Percentiles rank a stretch among this genome's conserved stretches.
Evolutionary conservation across 495 filamentous ascomycete genomes (phyloP).

Genomic region (Talaromyces ruber): DNA sequence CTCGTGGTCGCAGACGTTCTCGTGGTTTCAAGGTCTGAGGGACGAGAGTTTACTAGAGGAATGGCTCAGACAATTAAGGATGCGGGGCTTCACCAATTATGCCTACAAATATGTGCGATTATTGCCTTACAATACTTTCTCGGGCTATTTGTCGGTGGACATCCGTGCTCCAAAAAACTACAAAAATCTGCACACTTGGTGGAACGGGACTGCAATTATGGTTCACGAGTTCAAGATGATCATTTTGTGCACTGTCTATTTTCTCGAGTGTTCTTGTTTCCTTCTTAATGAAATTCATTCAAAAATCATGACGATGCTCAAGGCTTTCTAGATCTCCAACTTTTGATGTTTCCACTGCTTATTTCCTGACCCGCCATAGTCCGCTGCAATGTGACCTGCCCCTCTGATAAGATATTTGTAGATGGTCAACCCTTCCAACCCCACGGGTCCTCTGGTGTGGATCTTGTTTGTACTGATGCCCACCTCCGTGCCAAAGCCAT

Average conservation of each 20-base stretch:
- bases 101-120: background rate
- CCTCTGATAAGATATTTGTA: slow-evolving; percentile 91
- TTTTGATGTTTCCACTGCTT: slow-evolving; percentile 59
- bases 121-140: background rate
- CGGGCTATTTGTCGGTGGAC: background rate
- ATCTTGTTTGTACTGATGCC: slow-evolving; percentile 99
- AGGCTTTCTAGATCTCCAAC: slow-evolving; percentile 22
- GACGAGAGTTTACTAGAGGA: slow-evolving; percentile 6
- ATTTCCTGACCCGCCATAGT: slow-evolving; percentile 62
- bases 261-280: slow-evolving; percentile 1
- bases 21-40: slow-evolving; percentile 96
- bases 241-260: slow-evolving; percentile 5
- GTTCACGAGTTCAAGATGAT: slow-evolving; percentile 3
- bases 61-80: background rate
- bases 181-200: slow-evolving; percentile 3
- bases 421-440: slow-evolving; percentile 88
- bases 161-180: background rate
- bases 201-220: background rate
- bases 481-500: slow-evolving; percentile 95
- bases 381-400: slow-evolving; percentile 63
- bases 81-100: background rate
- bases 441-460: slow-evolving; percentile 86
- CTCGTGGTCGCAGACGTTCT: slow-evolving; percentile 94
- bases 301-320: background rate
- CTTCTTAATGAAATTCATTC: slow-evolving; percentile 1